A percentile compares a stretch with the other conserved stretches of the same genome.
Evolutionary conservation across 495 filamentous ascomycete species (phyloP).

Genomic region (Neurospora pannonica): DNA sequence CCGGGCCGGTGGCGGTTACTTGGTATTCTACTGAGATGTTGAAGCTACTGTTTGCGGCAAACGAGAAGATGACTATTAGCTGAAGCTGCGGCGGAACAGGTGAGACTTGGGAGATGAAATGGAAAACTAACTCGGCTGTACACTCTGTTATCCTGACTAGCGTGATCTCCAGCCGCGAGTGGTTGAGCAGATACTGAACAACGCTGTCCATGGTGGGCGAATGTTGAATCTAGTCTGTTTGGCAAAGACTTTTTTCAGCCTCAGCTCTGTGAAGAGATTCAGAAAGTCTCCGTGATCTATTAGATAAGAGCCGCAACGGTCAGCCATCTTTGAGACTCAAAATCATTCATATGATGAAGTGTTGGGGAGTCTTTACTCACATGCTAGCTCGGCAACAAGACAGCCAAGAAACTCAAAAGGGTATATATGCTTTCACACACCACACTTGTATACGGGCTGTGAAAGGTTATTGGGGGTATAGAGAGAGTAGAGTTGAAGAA

Average conservation of each 20-base stretch:
- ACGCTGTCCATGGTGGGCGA: conserved; percentile 11
- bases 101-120: conserved; percentile 10
- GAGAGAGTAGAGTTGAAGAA: background rate
- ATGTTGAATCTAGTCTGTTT: background rate
- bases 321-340: background rate
- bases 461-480: background rate
- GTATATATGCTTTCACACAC: background rate
- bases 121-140: conserved; percentile 9
- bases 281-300: background rate
- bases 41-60: background rate
- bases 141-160: conserved; percentile 13
- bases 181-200: conserved; percentile 9
- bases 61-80: background rate
- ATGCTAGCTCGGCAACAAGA: background rate
- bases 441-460: background rate
- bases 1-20: conserved; percentile 19
- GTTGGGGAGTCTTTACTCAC: background rate
- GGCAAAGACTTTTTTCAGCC: background rate
- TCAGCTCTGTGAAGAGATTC: background rate
- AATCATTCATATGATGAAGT: background rate
- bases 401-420: background rate
- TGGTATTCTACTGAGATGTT: conserved; percentile 1
- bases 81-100: background rate
- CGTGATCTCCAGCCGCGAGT: conserved; percentile 12
- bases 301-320: background rate